phyloP scores from a whole-genome alignment of 768 basidiomycete species.

The Tylopilus rubrobrunneus region DNA sequence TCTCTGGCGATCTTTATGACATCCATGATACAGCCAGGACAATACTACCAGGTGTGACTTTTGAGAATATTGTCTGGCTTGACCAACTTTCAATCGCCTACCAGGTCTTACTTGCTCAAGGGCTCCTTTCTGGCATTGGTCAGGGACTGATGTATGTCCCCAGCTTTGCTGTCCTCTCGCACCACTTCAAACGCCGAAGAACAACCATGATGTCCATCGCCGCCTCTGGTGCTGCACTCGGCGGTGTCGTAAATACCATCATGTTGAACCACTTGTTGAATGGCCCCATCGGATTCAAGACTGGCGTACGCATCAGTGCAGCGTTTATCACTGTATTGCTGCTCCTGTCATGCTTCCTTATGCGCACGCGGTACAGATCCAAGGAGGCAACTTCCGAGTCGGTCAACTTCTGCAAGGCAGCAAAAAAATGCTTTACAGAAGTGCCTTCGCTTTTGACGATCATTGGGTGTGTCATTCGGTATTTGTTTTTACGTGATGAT shows the following conservation, averaged over 20 bases:
- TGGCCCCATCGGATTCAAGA: constrained; percentile 42
- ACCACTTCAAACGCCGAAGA: constrained; percentile 41
- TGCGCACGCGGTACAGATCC: constrained; percentile 32
- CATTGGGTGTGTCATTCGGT: constrained; percentile 10
- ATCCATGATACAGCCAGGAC: constrained; percentile 32
- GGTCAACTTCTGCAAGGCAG: constrained; percentile 14
- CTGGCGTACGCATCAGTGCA: constrained; percentile 38
- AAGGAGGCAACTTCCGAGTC: background rate
- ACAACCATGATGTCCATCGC: constrained; percentile 44
- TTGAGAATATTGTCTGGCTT: background rate
- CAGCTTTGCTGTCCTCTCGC: constrained; percentile 38
- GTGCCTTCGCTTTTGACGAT: constrained; percentile 24
- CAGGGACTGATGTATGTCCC: constrained; percentile 45
- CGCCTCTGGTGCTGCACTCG: constrained; percentile 47
- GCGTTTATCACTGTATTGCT: constrained; percentile 36
- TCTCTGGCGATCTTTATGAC: constrained; percentile 36
- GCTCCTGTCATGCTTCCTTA: constrained; percentile 34
- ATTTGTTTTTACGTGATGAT: background rate
- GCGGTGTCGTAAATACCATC: constrained; percentile 55
- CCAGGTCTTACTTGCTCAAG: constrained; percentile 44
- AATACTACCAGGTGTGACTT: constrained; percentile 32
- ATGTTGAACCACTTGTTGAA: constrained; percentile 50
- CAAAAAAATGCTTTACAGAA: constrained; percentile 22
- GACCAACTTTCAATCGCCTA: background rate
- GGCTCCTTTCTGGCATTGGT: constrained; percentile 39